Base-by-base conservation (phyloP, 164 flowering plant genomes). In the Saururus chinensis region DNA sequence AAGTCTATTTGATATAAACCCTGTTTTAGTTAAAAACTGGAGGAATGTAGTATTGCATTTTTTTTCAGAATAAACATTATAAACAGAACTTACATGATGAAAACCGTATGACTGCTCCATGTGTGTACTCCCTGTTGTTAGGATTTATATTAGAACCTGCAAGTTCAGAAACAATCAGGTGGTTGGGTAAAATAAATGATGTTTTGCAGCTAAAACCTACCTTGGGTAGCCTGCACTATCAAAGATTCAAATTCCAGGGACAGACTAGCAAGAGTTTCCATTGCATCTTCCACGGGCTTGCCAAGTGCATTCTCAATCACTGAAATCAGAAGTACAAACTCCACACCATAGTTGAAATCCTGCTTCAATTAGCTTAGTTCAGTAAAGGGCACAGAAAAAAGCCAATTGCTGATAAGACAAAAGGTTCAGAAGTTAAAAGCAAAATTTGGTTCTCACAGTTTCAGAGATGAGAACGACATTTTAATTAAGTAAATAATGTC, bases 311-410 rank as follows among this genome's bases (percentile, higher is more conserved):
- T 74, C 64, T 77, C 76, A 64, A 3, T 35, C 70, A 89, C 83
- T 64, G 81, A 67, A 59, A 89, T 62, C 51, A 89, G 75, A 68
- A 89, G 84, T 55, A 92, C 67, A 59, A 79, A 79, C 77, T 92
- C 96, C 68, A 82, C 77, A 5, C 96, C 98, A 67, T 74, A 82
- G 70, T 89, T 86, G 79, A 82, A 89, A 51, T 86, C 96, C 98
- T 92, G 82, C 64, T 51, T 68, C 64, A 72, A 64, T 45, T 12
- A 45, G 17, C 17, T 45, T 12, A 12, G 11, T 17, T 45, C 4
- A 45, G 49, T 12, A 45, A 12, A 8, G 14, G 17, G 4, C 14
- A 13, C 17, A 12, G 49, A 12, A 3, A 45, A 7, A 12, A 2
- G 14, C 49, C 17, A 17, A 17, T 2, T 45, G 49, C 17, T 12